Percentiles rank a stretch among this genome's conserved stretches.
These are phyloP conservation scores for Hypoxylon sp. DNA, from an alignment of 2,329 filamentous ascomycete species.

Conservation along the genomic window DNA sequence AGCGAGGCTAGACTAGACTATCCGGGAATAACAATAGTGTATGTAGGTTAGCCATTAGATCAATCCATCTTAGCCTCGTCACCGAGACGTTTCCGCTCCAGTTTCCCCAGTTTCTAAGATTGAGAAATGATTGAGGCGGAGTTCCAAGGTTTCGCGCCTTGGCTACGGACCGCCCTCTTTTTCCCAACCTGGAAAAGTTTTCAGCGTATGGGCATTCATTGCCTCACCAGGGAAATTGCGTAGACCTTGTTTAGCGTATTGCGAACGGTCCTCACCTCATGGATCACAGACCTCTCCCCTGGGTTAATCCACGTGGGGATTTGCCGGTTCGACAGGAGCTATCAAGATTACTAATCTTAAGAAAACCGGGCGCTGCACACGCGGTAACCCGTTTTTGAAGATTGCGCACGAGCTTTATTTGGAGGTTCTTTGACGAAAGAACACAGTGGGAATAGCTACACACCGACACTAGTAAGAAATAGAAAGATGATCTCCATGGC, in stretches of 20 bases:
- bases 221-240: background rate
- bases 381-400: background rate
- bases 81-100: background rate
- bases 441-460: background rate
- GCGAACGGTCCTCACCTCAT: background rate
- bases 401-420: background rate
- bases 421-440: background rate
- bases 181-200: background rate
- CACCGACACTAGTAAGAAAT: background rate
- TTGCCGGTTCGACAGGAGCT: background rate
- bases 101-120: background rate
- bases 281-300: background rate
- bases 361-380: background rate
- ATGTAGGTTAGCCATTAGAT: too few species aligned
- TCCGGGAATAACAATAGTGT: background rate
- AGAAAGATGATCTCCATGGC: background rate
- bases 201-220: background rate
- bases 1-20: background rate
- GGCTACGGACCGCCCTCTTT: background rate
- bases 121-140: too few species aligned
- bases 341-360: slow-evolving; percentile 1
- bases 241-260: background rate
- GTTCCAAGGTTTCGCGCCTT: background rate
- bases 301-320: slow-evolving; percentile 2
- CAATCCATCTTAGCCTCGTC: background rate